phyloP scores from a whole-genome alignment of 1,139 yeast species.

The Yamadazyma membranifaciens region DNA sequence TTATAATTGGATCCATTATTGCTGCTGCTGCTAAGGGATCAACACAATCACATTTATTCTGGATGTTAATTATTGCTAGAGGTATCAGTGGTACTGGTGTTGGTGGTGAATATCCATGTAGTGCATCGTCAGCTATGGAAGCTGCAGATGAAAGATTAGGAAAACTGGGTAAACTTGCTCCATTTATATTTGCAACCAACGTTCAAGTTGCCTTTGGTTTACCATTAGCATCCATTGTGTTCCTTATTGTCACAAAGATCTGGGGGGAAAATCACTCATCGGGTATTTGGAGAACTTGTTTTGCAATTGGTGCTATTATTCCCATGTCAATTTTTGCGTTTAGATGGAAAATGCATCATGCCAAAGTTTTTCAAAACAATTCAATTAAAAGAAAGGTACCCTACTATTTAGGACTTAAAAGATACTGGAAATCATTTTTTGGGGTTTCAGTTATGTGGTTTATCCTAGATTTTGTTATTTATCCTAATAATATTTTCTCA shows the following conservation, averaged over 20 bases:
- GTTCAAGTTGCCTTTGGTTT: constrained; percentile 74
- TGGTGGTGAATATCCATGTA: constrained; percentile 76
- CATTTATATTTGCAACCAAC: constrained; percentile 60
- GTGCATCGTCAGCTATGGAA: constrained; percentile 67
- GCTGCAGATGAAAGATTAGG: constrained; percentile 60
- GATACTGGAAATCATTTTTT: constrained; percentile 44
- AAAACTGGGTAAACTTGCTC: constrained; percentile 57
- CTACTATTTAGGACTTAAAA: constrained; percentile 44
- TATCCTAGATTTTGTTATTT: constrained; percentile 50
- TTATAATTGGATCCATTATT: constrained; percentile 43
- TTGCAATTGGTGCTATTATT: constrained; percentile 74
- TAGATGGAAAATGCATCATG: constrained; percentile 66
- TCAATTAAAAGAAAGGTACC: constrained; percentile 46
- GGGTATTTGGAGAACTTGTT: constrained; percentile 72
- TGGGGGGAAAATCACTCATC: constrained; percentile 40
- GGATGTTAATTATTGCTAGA: constrained; percentile 70
- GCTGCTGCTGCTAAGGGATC: constrained; percentile 51
- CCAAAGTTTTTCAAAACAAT: constrained; percentile 46
- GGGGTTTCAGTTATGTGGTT: constrained; percentile 51
- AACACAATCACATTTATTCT: constrained; percentile 47
- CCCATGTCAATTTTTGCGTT: constrained; percentile 71
- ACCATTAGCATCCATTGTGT: constrained; percentile 68
- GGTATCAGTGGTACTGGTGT: constrained; percentile 74
- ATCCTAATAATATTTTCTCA: constrained; percentile 51
- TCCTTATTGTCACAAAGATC: constrained; percentile 63